Evolutionary conservation across 257 asterid species (phyloP).

Genomic region (Jaltomata sinuosa): DNA sequence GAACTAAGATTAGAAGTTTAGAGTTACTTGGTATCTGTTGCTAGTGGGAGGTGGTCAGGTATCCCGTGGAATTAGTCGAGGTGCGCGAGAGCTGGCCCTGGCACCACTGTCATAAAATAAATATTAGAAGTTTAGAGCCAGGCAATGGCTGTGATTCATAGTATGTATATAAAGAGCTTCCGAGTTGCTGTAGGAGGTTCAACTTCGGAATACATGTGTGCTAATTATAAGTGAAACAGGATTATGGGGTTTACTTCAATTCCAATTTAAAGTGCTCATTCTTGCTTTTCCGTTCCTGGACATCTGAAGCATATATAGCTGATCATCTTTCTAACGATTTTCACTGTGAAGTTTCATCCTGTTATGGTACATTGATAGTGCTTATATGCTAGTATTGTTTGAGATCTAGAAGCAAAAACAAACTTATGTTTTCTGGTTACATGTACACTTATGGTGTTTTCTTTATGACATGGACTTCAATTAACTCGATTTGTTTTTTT

Average conservation of each 20-base stretch:
- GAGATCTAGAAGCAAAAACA: not conserved
- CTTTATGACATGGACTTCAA: not conserved
- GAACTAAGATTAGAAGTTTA: not conserved
- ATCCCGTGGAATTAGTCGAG: too few species aligned
- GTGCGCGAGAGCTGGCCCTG: too few species aligned
- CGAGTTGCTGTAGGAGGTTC: not conserved
- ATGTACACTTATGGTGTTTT: not conserved
- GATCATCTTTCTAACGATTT: not conserved
- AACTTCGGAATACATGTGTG: not conserved
- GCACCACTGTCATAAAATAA: not conserved
- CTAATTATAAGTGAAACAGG: not conserved
- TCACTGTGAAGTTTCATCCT: not conserved
- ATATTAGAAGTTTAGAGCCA: not conserved
- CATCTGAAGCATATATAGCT: not conserved
- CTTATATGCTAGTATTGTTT: not conserved
- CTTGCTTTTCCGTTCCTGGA: not conserved
- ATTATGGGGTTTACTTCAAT: not conserved
- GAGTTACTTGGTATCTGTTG: too few species aligned
- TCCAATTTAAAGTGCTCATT: not conserved
- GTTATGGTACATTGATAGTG: not conserved
- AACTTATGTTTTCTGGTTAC: not conserved
- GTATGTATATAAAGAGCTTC: not conserved
- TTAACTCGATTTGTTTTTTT: not conserved
- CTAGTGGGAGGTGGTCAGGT: too few species aligned
- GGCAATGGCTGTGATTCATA: not conserved